Evolutionary conservation across 805 yeast species (phyloP), one percentile per base, ranked within the genome.

Genomic region (Starmerella stigmatis): DNA sequence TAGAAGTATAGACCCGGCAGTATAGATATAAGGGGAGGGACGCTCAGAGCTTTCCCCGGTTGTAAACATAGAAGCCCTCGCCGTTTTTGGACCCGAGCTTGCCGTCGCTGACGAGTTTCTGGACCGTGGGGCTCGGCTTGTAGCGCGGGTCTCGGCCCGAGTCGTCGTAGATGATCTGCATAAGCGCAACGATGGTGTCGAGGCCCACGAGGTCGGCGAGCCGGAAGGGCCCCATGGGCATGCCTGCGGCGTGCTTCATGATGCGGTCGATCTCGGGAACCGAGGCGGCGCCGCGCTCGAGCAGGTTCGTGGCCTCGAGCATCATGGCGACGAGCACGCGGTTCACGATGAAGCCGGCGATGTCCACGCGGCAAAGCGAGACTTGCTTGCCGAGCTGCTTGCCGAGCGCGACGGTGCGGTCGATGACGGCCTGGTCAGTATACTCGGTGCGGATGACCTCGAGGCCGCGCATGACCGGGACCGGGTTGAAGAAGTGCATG

Each of bases 401-500:
- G n/a, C 63, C 60, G 17, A 65, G 57, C 40, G 48, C 63, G 28
- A 61, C 41, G 6, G 69, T 60, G 13, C 54, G 34, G 12, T 47
- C 57, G 16, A 62, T 46, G 1, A 67, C 63, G 23, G 52, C 60
- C 20, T 49, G 51, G 17, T 63, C 49, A 9, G 72, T 68, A 55
- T 68, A 71, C 45, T 65, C 48, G 10, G 69, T 71, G 4, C 57
- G 47, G 43, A 67, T 67, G 46, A 67, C 57, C 56, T 67, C 71
- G 8, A 66, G 68, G 19, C 72, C 71, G 17, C 57, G 58, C 57
- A 66, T 69, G n/a, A 63, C 67, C 1, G 70, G 71, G 11, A 68
- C 71, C 12, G 71, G 71, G 54, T 67, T 67, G 69, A 67, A 66
- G 48, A 67, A 68, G 49, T 67, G 71, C 29, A 66, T 62, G n/a